A percentile compares a stretch with the other conserved stretches of the same genome.
Conservation (phyloP, 331 rosid genomes). For the Acacia concinna region DNA sequence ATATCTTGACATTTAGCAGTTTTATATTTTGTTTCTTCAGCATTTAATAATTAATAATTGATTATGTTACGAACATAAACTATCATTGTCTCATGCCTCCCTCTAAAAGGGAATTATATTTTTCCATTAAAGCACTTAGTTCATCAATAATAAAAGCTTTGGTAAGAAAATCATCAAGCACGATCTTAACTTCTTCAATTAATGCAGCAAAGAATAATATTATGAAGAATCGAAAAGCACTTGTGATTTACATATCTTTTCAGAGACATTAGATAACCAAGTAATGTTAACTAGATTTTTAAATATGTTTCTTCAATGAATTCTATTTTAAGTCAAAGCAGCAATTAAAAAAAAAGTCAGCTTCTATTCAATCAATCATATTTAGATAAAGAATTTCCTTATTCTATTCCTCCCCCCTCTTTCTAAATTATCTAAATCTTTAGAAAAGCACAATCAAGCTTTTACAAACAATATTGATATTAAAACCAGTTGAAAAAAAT, state of each 20-base stretch:
- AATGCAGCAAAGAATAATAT: not conserved
- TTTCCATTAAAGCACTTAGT: conserved; percentile 21
- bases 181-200: conserved; percentile 11
- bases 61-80: not conserved
- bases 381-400: not conserved
- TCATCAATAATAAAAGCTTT: conserved; percentile 17
- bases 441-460: not conserved
- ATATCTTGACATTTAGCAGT: conserved; percentile 9
- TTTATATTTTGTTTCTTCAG: conserved; percentile 17
- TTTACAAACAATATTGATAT: conserved; percentile 14
- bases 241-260: not conserved
- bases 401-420: not conserved
- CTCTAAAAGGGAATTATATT: not conserved
- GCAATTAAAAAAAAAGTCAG: not conserved
- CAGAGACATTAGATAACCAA: not conserved
- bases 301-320: not conserved
- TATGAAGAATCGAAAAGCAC: conserved; percentile 22
- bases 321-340: not conserved
- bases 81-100: not conserved
- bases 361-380: not conserved
- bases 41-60: conserved; percentile 9
- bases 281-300: not conserved
- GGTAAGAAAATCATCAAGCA: conserved; percentile 19
- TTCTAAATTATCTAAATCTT: conserved; percentile 6
- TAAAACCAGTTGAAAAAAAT: conserved; percentile 4